These are phyloP conservation scores for Fulvia fulva DNA, from an alignment of 2,329 filamentous ascomycete genomes.

Conservation along the genomic window DNA sequence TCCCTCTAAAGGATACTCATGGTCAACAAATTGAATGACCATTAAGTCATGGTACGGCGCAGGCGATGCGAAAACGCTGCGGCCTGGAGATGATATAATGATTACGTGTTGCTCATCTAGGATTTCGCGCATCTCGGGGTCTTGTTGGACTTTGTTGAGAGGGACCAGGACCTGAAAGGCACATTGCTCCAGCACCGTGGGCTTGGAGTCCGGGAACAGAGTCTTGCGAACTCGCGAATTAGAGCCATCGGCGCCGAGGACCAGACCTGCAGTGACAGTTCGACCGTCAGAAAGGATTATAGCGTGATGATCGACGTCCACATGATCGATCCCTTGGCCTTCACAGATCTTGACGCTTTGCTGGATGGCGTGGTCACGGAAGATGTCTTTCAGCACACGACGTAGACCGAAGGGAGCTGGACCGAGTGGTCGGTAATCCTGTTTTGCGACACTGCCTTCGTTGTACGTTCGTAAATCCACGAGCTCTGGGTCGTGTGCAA, in stretches of 20 bases:
- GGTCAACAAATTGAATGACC: conserved; percentile 3
- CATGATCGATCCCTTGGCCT: background rate
- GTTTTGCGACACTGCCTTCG: background rate
- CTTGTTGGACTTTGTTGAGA: background rate
- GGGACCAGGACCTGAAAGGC: conserved; percentile 4
- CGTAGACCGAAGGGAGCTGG: background rate
- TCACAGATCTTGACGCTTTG: background rate
- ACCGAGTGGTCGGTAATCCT: background rate
- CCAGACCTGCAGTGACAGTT: background rate
- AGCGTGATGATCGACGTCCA: background rate
- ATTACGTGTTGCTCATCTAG: background rate
- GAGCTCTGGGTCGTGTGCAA: background rate
- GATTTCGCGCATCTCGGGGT: background rate
- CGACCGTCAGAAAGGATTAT: background rate
- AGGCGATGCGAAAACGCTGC: background rate
- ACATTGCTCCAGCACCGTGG: background rate
- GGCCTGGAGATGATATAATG: background rate
- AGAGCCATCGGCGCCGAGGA: conserved; percentile 2
- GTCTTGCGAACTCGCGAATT: conserved; percentile 1
- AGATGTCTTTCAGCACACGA: conserved; percentile 1
- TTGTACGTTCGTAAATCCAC: background rate
- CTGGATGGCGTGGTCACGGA: background rate
- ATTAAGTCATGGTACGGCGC: background rate
- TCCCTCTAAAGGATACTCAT: background rate
- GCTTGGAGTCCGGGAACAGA: conserved; percentile 1